Percentiles rank a stretch among this genome's conserved stretches.
Conservation (phyloP, 2,329 filamentous ascomycete species). For the Fragosphaeria purpurea region DNA sequence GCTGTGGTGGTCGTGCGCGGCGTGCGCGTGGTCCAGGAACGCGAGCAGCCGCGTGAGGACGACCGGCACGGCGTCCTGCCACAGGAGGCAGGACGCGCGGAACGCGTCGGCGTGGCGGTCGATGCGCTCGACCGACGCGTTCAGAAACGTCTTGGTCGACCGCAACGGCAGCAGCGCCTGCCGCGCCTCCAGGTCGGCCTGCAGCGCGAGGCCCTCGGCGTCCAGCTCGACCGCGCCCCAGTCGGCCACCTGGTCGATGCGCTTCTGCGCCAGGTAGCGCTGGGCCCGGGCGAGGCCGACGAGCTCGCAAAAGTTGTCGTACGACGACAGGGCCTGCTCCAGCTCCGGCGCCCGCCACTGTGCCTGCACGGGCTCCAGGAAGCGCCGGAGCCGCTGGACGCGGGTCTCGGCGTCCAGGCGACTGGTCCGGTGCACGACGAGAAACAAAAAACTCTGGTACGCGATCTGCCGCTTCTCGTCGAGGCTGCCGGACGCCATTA, state of each 20-base stretch:
- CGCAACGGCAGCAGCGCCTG: slow-evolving; percentile 70
- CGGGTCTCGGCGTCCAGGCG: slow-evolving; percentile 63
- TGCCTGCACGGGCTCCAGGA: slow-evolving; percentile 71
- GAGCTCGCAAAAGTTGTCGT: slow-evolving; percentile 68
- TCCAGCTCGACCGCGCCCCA: slow-evolving; percentile 76
- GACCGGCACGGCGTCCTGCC: slow-evolving; percentile 70
- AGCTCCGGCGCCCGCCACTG: slow-evolving; percentile 70
- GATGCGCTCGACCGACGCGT: slow-evolving; percentile 82
- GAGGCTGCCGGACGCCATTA: slow-evolving; percentile 59
- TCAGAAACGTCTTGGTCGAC: slow-evolving; percentile 83
- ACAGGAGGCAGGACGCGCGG: slow-evolving; percentile 67
- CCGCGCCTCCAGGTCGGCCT: slow-evolving; percentile 67
- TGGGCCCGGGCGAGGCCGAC: slow-evolving; percentile 73
- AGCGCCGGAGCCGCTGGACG: slow-evolving; percentile 60
- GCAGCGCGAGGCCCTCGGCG: slow-evolving; percentile 66
- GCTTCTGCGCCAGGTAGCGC: slow-evolving; percentile 58
- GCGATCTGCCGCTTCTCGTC: slow-evolving; percentile 80
- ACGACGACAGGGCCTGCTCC: slow-evolving; percentile 58
- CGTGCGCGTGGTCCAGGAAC: slow-evolving; percentile 80
- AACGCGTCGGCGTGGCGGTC: slow-evolving; percentile 64
- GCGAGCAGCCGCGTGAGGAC: slow-evolving; percentile 82
- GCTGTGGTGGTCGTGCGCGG: slow-evolving; percentile 76
- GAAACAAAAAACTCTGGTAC: slow-evolving; percentile 84
- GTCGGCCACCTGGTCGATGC: slow-evolving; percentile 67
- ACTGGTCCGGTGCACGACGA: slow-evolving; percentile 80